Evolutionary conservation across 2,329 filamentous ascomycete genomes (phyloP).

Genomic region (Mycosphaerella arachidis): DNA sequence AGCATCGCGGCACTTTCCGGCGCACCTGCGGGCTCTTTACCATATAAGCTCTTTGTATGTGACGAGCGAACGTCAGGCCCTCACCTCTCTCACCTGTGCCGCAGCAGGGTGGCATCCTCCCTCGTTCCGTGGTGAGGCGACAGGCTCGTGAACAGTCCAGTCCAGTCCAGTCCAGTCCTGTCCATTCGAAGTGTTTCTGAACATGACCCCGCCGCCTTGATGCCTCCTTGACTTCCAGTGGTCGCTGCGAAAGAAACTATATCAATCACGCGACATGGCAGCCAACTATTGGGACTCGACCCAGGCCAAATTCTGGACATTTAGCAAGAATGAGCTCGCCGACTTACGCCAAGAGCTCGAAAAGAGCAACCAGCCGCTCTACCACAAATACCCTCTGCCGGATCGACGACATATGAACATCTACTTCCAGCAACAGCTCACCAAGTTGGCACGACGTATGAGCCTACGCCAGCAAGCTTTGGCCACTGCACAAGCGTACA

Average conservation of each 20-base stretch:
- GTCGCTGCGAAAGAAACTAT: not conserved
- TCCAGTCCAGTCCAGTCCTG: too few species aligned
- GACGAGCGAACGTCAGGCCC: too few species aligned
- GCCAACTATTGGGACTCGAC: slow-evolving; percentile 97
- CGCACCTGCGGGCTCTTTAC: too few species aligned
- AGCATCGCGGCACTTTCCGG: too few species aligned
- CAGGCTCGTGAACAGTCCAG: too few species aligned
- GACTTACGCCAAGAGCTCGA: slow-evolving; percentile 71
- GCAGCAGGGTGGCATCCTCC: not conserved
- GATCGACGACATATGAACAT: slow-evolving; percentile 79
- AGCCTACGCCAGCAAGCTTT: slow-evolving; percentile 84
- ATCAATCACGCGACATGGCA: slow-evolving; percentile 57
- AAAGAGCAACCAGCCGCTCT: slow-evolving; percentile 63
- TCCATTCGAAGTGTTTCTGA: too few species aligned
- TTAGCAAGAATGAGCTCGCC: slow-evolving; percentile 74
- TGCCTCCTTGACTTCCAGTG: too few species aligned
- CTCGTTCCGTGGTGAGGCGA: not conserved
- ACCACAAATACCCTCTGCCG: slow-evolving; percentile 76
- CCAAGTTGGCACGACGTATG: slow-evolving; percentile 78
- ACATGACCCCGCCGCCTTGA: too few species aligned
- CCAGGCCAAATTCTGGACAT: slow-evolving; percentile 85
- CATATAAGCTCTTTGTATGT: too few species aligned
- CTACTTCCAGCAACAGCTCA: slow-evolving; percentile 84
- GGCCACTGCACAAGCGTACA: slow-evolving; percentile 89
- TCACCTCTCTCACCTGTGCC: not conserved